Evolutionary conservation across 2,329 filamentous ascomycete species (phyloP).

Genomic region (Ophiostoma pallidulum): DNA sequence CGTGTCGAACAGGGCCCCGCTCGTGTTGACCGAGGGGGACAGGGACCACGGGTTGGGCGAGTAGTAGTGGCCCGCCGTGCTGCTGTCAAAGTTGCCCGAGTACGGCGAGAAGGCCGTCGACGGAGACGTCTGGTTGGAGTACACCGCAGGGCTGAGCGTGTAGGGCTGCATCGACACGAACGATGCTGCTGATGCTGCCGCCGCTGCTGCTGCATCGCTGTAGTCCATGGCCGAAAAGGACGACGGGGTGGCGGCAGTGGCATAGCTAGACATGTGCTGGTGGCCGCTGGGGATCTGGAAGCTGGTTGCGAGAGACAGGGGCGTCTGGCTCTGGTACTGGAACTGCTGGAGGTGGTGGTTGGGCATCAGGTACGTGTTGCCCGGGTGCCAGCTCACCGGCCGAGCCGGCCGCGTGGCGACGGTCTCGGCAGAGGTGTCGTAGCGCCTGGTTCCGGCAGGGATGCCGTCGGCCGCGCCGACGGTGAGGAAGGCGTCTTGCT

Average conservation of each 20-base stretch:
- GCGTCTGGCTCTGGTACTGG: constrained; percentile 22
- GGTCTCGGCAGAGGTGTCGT: neutral
- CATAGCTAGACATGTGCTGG: neutral
- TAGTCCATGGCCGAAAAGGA: too few species aligned
- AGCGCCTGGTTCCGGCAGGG: neutral
- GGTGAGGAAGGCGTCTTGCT: constrained; percentile 7
- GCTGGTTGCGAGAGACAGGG: constrained; percentile 17
- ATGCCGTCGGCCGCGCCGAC: neutral
- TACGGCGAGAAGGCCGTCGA: constrained; percentile 45
- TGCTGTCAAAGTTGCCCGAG: constrained; percentile 25
- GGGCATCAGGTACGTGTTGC: constrained; percentile 38
- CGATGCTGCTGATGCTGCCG: too few species aligned
- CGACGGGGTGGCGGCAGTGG: constrained; percentile 1
- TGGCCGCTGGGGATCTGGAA: too few species aligned
- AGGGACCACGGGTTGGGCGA: constrained; percentile 30
- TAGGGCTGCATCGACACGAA: constrained; percentile 34
- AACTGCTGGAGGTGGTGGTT: constrained; percentile 11
- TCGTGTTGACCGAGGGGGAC: constrained; percentile 15
- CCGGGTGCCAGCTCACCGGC: constrained; percentile 68
- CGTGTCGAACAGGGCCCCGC: constrained; percentile 15
- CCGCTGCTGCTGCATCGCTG: too few species aligned
- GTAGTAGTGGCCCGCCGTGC: constrained; percentile 26
- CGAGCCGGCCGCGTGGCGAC: constrained; percentile 30
- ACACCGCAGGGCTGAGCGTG: constrained; percentile 43
- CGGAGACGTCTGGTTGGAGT: constrained; percentile 51